These are phyloP conservation scores for Candida vaughaniae DNA, from an alignment of 805 yeast species.

Conservation along the genomic window DNA sequence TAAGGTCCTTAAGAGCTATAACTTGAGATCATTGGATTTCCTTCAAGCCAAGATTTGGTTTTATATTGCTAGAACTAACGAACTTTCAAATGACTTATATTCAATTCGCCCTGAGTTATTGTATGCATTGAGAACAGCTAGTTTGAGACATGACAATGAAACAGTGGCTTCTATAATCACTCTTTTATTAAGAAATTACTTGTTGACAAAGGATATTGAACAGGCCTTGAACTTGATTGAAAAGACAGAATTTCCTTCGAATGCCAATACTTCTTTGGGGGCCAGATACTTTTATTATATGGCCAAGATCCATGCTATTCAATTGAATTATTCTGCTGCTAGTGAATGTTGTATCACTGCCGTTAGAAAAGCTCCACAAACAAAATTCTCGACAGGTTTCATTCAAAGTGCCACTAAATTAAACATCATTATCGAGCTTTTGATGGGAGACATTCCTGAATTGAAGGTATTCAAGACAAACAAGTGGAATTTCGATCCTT, in stretches of 20 bases:
- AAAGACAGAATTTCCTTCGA: slow-evolving; percentile 83
- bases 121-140: slow-evolving; percentile 77
- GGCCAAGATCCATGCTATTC: slow-evolving; percentile 88
- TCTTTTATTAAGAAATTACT: slow-evolving; percentile 77
- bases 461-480: slow-evolving; percentile 69
- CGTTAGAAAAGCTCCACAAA: slow-evolving; percentile 93
- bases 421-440: slow-evolving; percentile 81
- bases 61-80: slow-evolving; percentile 77
- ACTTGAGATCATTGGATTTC: slow-evolving; percentile 81
- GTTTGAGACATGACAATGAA: slow-evolving; percentile 89
- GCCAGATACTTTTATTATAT: slow-evolving; percentile 90
- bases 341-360: slow-evolving; percentile 92
- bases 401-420: slow-evolving; percentile 87
- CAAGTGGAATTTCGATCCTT: slow-evolving; percentile 68
- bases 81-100: slow-evolving; percentile 51
- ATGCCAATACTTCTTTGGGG: slow-evolving; percentile 80
- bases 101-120: slow-evolving; percentile 70
- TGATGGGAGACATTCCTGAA: slow-evolving; percentile 97
- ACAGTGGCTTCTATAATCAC: slow-evolving; percentile 87
- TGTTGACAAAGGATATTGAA: slow-evolving; percentile 73
- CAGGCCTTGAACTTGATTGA: slow-evolving; percentile 88
- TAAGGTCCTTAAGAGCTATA: slow-evolving; percentile 58
- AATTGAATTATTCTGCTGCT: slow-evolving; percentile 88
- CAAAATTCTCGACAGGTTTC: slow-evolving; percentile 80
- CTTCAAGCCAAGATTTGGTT: slow-evolving; percentile 92